Percentiles rank a stretch among this genome's conserved stretches.
Conservation (phyloP, 2,329 filamentous ascomycete species). For the Aspergillus melleus region DNA sequence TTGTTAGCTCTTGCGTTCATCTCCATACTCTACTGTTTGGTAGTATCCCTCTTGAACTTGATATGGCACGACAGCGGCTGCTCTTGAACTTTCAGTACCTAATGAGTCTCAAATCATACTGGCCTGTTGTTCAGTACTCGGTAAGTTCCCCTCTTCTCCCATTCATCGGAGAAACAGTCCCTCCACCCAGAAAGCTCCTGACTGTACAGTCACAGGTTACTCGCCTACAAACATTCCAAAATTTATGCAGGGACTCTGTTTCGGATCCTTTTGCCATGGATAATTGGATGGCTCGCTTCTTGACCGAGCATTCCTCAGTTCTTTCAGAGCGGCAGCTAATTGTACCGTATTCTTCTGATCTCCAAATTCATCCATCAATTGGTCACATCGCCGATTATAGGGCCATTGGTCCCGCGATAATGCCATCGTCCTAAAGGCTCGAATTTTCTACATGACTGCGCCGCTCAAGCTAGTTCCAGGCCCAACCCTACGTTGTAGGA, state of each 20-base stretch:
- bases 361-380: not conserved
- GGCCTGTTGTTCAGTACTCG: slow-evolving; percentile 21
- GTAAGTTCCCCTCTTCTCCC: slow-evolving; percentile 6
- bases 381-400: not conserved
- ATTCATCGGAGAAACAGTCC: too few relatives aligned
- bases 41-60: slow-evolving; percentile 12
- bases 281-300: slow-evolving; percentile 26
- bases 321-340: slow-evolving; percentile 14
- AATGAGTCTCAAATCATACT: slow-evolving; percentile 21
- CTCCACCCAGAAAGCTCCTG: not conserved
- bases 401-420: not conserved
- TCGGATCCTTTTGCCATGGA: slow-evolving; percentile 22
- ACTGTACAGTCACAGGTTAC: slow-evolving; percentile 9
- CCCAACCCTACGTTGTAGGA: too few relatives aligned
- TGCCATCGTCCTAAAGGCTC: too few relatives aligned
- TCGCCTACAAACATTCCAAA: slow-evolving; percentile 23
- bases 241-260: slow-evolving; percentile 18
- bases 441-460: too few relatives aligned
- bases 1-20: slow-evolving; percentile 25
- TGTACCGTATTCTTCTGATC: not conserved
- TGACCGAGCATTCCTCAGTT: slow-evolving; percentile 22
- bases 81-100: slow-evolving; percentile 23
- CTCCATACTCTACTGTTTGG: slow-evolving; percentile 22
- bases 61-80: slow-evolving; percentile 15
- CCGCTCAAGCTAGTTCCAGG: too few relatives aligned